These are phyloP conservation scores for Hanseniaspora occidentalis DNA, from an alignment of 805 yeast genomes.

Conservation along the genomic window DNA sequence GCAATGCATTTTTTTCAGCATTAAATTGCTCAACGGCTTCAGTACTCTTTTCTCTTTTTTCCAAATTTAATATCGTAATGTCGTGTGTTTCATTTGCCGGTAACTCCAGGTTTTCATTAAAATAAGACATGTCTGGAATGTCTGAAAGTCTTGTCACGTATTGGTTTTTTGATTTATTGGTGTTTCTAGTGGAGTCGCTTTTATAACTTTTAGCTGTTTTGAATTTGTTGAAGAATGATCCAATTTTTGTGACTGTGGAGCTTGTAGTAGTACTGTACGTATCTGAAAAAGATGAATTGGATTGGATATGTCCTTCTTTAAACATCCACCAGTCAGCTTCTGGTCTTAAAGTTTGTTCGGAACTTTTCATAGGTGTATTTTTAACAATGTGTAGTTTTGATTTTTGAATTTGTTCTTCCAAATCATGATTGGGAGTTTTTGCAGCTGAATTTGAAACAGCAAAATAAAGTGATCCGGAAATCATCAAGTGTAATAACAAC, in stretches of 20 bases:
- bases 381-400: constrained; percentile 1
- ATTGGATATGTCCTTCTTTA: not conserved
- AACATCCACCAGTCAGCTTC: constrained; percentile 12
- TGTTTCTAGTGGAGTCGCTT: not conserved
- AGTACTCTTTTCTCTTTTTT: not conserved
- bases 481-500: constrained; percentile 3
- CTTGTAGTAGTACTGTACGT: constrained; percentile 5
- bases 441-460: not conserved
- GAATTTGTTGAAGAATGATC: constrained; percentile 4
- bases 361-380: constrained; percentile 17
- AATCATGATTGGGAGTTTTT: constrained; percentile 2
- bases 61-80: not conserved
- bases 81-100: not conserved
- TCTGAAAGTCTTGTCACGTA: constrained; percentile 21
- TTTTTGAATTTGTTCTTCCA: constrained; percentile 5
- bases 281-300: not conserved
- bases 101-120: constrained; percentile 9
- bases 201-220: constrained; percentile 1
- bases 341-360: constrained; percentile 24
- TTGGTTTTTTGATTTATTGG: constrained; percentile 1
- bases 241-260: constrained; percentile 3
- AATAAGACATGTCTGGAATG: constrained; percentile 20
- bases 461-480: not conserved
- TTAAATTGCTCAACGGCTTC: constrained; percentile 1
- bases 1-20: constrained; percentile 9